phyloP scores from a whole-genome alignment of 306 rosid species.

The Pyrus betulifolia region DNA sequence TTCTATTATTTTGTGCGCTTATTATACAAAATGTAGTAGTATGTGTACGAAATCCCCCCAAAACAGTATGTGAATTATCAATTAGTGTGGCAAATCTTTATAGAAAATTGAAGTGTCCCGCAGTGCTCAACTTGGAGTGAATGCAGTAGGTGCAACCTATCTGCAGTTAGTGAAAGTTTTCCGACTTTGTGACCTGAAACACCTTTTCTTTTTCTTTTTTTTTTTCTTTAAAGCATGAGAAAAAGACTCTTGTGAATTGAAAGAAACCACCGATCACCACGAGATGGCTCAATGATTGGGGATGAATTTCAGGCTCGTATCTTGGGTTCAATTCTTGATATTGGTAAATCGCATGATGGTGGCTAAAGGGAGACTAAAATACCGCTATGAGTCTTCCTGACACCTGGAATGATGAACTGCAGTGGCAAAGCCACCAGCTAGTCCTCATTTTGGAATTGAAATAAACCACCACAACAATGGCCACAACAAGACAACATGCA shows the following conservation, averaged over 20 bases:
- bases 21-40: not conserved
- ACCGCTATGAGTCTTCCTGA: no score
- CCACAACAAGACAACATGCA: not conserved
- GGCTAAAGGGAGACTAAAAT: no score
- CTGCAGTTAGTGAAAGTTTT: not conserved
- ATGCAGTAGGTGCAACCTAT: not conserved
- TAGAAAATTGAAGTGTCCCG: no score
- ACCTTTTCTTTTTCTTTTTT: not conserved
- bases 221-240: not conserved
- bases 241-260: not conserved
- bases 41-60: not conserved
- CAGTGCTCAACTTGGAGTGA: not conserved
- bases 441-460: not conserved
- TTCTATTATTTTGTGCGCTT: not conserved
- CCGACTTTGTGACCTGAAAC: not conserved
- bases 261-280: not conserved
- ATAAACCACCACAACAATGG: not conserved
- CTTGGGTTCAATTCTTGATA: no score
- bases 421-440: no score
- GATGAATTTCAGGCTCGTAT: no score
- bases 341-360: no score
- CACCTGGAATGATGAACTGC: accelerated
- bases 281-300: accelerated
- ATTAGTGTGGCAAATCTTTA: not conserved
- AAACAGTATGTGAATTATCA: not conserved